Evolutionary conservation across 2,329 filamentous ascomycete genomes (phyloP).

Genomic region (Penicillium sp.): DNA sequence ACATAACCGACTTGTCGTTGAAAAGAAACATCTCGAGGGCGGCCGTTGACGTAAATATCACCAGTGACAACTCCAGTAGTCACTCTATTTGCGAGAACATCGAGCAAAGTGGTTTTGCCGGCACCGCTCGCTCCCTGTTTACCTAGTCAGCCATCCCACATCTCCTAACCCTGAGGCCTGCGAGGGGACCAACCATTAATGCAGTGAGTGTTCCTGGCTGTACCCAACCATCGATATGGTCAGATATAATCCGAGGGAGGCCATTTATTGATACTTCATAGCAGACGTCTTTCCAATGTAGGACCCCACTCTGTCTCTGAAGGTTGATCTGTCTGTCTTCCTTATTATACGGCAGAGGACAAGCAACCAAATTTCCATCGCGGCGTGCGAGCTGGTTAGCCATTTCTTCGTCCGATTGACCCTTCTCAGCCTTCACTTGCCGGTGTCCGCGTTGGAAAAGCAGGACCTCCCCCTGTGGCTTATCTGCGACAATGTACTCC

Average conservation of each 20-base stretch:
- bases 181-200: conserved; percentile 72
- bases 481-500: conserved; percentile 50
- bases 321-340: background rate
- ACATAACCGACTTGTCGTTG: conserved; percentile 91
- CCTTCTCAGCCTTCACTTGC: background rate
- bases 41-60: conserved; percentile 79
- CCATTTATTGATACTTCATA: conserved; percentile 82
- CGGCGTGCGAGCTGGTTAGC: background rate
- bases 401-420: background rate
- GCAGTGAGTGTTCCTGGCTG: conserved; percentile 88
- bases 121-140: conserved; percentile 64
- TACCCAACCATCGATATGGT: conserved; percentile 89
- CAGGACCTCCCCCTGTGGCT: conserved; percentile 17
- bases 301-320: conserved; percentile 72
- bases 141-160: background rate
- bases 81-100: conserved; percentile 81
- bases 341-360: background rate
- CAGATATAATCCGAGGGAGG: conserved; percentile 73
- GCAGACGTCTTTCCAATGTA: conserved; percentile 84
- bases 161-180: too few relatives aligned
- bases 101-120: conserved; percentile 89
- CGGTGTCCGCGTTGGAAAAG: conserved; percentile 15
- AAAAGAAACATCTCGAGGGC: conserved; percentile 76
- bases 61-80: conserved; percentile 90
- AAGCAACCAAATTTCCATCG: background rate